Evolutionary conservation across 768 basidiomycete species (phyloP).

Genomic region (Boletus huronensis): DNA sequence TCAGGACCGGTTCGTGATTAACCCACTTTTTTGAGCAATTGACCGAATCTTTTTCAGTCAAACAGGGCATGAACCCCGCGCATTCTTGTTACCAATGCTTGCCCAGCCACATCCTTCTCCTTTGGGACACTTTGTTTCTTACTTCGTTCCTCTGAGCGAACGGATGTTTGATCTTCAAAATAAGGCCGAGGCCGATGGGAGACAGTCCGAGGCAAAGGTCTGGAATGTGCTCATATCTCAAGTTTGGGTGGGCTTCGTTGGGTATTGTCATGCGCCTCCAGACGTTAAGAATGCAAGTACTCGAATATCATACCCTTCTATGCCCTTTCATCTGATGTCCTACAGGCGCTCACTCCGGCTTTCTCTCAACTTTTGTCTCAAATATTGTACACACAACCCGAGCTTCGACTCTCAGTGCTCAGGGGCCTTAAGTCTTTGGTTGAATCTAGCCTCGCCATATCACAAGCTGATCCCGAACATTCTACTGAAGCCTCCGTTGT

Average conservation of each 20-base stretch:
- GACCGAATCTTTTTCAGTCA: conserved; percentile 40
- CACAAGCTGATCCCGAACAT: conserved; percentile 33
- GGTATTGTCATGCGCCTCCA: conserved; percentile 81
- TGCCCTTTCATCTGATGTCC: conserved; percentile 1
- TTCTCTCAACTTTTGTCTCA: conserved; percentile 92
- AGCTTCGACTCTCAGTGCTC: conserved; percentile 78
- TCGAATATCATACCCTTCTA: background rate
- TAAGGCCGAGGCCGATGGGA: conserved; percentile 68
- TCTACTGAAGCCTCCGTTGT: conserved; percentile 25
- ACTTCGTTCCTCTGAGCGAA: conserved; percentile 93
- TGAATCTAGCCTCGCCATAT: conserved; percentile 66
- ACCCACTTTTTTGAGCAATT: background rate
- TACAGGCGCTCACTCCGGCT: conserved; percentile 64
- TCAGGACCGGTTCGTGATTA: conserved; percentile 57
- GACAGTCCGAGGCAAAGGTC: conserved; percentile 85
- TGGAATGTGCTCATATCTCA: conserved; percentile 94
- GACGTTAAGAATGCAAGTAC: conserved; percentile 65
- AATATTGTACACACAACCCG: conserved; percentile 84
- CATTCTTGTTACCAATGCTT: conserved; percentile 88
- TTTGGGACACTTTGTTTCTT: conserved; percentile 79
- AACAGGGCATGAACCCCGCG: conserved; percentile 78
- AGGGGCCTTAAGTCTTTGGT: conserved; percentile 78
- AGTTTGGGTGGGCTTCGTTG: conserved; percentile 87
- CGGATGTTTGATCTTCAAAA: conserved; percentile 87
- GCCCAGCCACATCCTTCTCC: conserved; percentile 77